Conservation (phyloP, 805 yeast species). For the Kuraishia borneana region DNA sequence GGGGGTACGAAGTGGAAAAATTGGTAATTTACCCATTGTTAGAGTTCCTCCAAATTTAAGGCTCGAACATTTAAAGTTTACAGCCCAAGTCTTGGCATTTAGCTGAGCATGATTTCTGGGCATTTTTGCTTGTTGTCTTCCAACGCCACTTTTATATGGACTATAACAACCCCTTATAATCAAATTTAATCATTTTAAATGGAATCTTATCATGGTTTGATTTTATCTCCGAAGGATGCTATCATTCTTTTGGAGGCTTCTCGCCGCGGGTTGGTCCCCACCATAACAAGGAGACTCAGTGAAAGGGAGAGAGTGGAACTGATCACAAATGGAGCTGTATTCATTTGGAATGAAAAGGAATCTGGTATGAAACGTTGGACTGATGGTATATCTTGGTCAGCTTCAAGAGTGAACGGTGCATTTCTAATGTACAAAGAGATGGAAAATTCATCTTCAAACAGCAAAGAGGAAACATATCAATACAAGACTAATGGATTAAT, state of each 20-base stretch:
- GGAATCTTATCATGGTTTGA: constrained; percentile 54
- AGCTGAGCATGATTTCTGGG: too few species aligned
- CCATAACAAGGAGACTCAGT: constrained; percentile 46
- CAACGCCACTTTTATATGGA: too few species aligned
- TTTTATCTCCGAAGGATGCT: constrained; percentile 50
- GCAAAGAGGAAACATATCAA: constrained; percentile 10
- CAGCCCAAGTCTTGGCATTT: too few species aligned
- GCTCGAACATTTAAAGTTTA: too few species aligned
- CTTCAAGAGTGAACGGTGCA: constrained; percentile 56
- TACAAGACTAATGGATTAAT: constrained; percentile 43
- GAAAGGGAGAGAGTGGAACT: constrained; percentile 36
- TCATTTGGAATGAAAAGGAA: constrained; percentile 62
- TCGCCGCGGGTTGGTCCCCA: constrained; percentile 41
- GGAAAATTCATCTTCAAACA: constrained; percentile 19
- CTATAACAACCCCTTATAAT: too few species aligned
- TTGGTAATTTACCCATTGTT: constrained; percentile 32
- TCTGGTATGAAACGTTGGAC: constrained; percentile 74
- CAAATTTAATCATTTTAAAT: too few species aligned
- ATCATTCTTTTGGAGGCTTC: constrained; percentile 57
- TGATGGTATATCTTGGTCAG: constrained; percentile 65
- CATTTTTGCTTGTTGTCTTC: too few species aligned
- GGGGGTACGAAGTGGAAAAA: constrained; percentile 68
- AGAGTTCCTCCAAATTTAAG: constrained; percentile 23
- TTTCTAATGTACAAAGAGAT: constrained; percentile 56
- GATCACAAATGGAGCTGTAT: constrained; percentile 50